A percentile compares a stretch with the other conserved stretches of the same genome.
These are phyloP conservation scores for Comarum palustre DNA, from an alignment of 306 rosid genomes.

Conservation along the genomic window DNA sequence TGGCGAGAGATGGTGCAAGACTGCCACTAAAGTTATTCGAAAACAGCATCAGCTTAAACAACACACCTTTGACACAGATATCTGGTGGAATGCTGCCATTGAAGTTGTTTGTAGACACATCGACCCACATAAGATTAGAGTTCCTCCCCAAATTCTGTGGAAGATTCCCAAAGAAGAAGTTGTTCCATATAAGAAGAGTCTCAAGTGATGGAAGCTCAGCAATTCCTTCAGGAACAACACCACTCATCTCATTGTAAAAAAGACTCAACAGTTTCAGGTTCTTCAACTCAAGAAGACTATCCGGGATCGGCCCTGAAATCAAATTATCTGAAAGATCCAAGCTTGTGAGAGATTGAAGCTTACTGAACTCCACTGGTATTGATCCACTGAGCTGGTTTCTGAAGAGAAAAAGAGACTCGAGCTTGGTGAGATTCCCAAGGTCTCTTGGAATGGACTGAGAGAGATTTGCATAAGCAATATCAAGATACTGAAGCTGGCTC, in stretches of 20 bases:
- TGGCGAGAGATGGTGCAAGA: slow-evolving; percentile 53
- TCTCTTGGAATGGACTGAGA: slow-evolving; percentile 68
- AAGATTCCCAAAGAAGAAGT: slow-evolving; percentile 63
- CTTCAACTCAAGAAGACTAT: slow-evolving; percentile 62
- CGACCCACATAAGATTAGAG: slow-evolving; percentile 75
- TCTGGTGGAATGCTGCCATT: slow-evolving; percentile 63
- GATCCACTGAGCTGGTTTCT: slow-evolving; percentile 66
- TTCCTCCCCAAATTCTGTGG: slow-evolving; percentile 70
- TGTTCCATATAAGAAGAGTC: slow-evolving; percentile 83
- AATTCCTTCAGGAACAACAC: slow-evolving; percentile 61
- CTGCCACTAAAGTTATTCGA: slow-evolving; percentile 68
- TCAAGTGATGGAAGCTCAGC: slow-evolving; percentile 79
- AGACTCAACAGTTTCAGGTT: slow-evolving; percentile 69
- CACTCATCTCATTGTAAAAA: slow-evolving; percentile 80
- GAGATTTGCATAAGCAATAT: slow-evolving; percentile 79
- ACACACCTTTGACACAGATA: slow-evolving; percentile 54
- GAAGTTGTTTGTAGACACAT: slow-evolving; percentile 72
- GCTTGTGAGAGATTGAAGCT: slow-evolving; percentile 39
- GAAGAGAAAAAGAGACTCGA: slow-evolving; percentile 74
- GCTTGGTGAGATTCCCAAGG: slow-evolving; percentile 65
- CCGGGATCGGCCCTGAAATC: slow-evolving; percentile 76
- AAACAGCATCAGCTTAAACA: slow-evolving; percentile 71
- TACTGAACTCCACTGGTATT: slow-evolving; percentile 65
- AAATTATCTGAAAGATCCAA: slow-evolving; percentile 86
- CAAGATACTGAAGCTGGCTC: slow-evolving; percentile 79